Percentiles rank a stretch among this genome's conserved stretches.
Conservation (phyloP, 2,329 filamentous ascomycete species). For the Xylariaceae sp. region DNA sequence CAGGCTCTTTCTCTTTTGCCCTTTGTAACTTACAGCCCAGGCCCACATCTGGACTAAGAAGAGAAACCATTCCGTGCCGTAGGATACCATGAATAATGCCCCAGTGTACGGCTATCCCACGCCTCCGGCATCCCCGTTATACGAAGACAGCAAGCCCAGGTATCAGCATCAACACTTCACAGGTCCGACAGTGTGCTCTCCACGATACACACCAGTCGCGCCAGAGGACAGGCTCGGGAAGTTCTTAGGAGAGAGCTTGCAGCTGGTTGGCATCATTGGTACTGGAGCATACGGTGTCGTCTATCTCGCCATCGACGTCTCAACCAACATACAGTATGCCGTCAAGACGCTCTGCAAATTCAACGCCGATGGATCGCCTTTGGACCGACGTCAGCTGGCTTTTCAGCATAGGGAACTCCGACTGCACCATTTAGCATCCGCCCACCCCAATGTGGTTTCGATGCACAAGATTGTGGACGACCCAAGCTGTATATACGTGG, state of each 20-base stretch:
- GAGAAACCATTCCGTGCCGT: constrained; percentile 23
- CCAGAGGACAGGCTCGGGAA: constrained; percentile 86
- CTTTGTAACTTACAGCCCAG: constrained; percentile 26
- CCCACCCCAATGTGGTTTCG: constrained; percentile 89
- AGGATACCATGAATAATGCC: constrained; percentile 57
- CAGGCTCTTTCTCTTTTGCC: constrained; percentile 24
- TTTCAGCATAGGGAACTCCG: constrained; percentile 94
- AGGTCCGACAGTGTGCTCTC: constrained; percentile 36
- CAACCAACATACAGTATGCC: constrained; percentile 78
- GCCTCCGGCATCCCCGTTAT: constrained; percentile 53
- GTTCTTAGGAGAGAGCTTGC: constrained; percentile 75
- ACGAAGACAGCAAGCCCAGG: constrained; percentile 46
- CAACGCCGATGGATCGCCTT: constrained; percentile 62
- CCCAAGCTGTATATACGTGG: constrained; percentile 88
- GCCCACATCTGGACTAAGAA: constrained; percentile 20
- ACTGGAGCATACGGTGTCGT: constrained; percentile 96
- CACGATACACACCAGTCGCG: constrained; percentile 52
- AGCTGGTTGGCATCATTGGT: constrained; percentile 80
- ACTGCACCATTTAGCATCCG: constrained; percentile 83
- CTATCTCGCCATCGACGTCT: constrained; percentile 82
- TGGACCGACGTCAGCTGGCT: constrained; percentile 80
- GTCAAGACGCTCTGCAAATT: constrained; percentile 96
- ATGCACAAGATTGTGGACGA: constrained; percentile 91
- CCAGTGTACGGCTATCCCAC: constrained; percentile 54
- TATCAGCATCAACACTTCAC: constrained; percentile 38